Base-by-base conservation (phyloP, 148 eudicot species). In the Heliosperma pusillum region DNA sequence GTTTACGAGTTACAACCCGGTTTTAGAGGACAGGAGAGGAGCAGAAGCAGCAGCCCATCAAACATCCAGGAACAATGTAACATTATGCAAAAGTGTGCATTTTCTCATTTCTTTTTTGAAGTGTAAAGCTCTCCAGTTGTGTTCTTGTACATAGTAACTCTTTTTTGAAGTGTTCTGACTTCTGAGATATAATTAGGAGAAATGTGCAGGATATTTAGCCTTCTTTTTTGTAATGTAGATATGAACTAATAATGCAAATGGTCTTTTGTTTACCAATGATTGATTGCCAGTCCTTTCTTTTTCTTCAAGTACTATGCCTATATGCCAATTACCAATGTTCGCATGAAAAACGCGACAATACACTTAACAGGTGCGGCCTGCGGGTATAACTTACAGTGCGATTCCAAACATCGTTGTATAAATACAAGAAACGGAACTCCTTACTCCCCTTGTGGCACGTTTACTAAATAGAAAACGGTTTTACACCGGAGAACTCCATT, bases 21-120 rank as follows among this genome's bases (percentile, higher is more conserved):
- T 58, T 65, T n/a, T 53, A 62, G 82, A 73, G 80, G 70, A 47
- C 68, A 76, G 72, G 57, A 44, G 11, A 47, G 71, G 70, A 55
- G 73, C 62, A 58, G 52, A 33, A 66, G 42, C 72, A 74, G 59
- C 62, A 77, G 40, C 70, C 24, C 9, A 57, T 16, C 57, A 44
- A 66, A 56, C 65, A 65, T 64, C 63, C 58, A 72, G 80, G 77
- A 81, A 70, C 59, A 76, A 58, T 45, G 80, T 81, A 81, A 70
- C 59, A 76, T 66, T 45, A 72, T 76, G 73, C 69, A 76, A 60
- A 57, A 47, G 47, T 42, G 59, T 45, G 55, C 55, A 50, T 50
- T 50, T 50, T 22, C 69, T 62, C 33, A 4, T 21, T n/a, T 20
- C 13, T 58, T 20, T 24, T 72, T 55, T 6, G 30, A n/a, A 42